Evolutionary conservation across 2,329 filamentous ascomycete genomes (phyloP), one percentile per base, ranked within the genome.

Genomic region (Ilyonectria sp.): DNA sequence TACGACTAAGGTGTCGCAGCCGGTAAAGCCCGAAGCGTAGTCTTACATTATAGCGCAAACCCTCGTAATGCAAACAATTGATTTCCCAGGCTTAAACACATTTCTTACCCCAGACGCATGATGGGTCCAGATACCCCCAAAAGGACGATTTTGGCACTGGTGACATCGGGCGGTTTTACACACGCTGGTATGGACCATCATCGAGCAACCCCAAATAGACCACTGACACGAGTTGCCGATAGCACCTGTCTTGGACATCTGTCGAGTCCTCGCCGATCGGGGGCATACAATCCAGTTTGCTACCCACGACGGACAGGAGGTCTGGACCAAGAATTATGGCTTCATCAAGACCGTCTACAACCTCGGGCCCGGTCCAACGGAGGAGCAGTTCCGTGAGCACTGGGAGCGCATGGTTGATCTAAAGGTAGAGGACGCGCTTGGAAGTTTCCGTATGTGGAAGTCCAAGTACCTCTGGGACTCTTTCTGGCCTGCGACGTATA

Each of bases 401-500:
- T 49, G 46, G 46, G 46, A 49, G 19, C 46, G 46, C 46, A 49
- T 49, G 46, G 46, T 49, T 1, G 26, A 49, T 11, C n/a, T 49
- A 6, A 21, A 29, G 9, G 46, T 26, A 4, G 46, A 49, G 19
- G 46, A 49, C 9, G 46, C 46, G 9, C 46, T 49, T 29, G 26
- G 46, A 21, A 49, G 46, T 9, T 49, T 3, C 19, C 46, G 19
- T 11, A 49, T 49, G 46, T 49, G 46, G 46, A 49, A 49, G 46
- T 49, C 46, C 19, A 49, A 49, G 46, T 74, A 75, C 23, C 65
- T 77, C 46, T 78, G 78, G 50, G 78, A 81, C 62, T 76, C 77
- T 1, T 78, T 75, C 65, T 82, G 78, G 79, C 73, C 76, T 15
- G 54, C 74, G 10, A 76, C 63, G 17, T 67, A 70, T 43, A 58